Evolutionary conservation across 2,329 filamentous ascomycete genomes (phyloP), one percentile per base, ranked within the genome.

Genomic region (Beauveria brongniartii): DNA sequence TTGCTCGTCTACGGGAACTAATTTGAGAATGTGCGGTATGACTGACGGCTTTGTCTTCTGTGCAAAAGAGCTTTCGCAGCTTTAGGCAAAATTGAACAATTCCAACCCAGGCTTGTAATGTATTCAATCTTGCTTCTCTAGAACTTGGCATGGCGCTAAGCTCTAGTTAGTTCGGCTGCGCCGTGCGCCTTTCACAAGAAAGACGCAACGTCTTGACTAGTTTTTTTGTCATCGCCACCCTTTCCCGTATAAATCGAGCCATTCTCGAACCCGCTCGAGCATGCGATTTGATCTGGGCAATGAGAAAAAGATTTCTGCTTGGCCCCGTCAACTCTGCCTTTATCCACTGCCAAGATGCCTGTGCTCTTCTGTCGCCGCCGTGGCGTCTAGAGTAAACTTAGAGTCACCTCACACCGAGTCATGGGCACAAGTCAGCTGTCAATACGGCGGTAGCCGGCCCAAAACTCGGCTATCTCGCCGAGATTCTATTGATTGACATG

Each of bases 381-480:
- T 44, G 43, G 48, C n/a, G 46, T n/a, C 24, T 59, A 16, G 34
- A 43, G 1, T 7, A 52, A 59, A 52, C 37, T n/a, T 30, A 59
- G 40, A 59, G 46, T 59, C 48, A 28, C 46, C 37, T 50, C 56
- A 59, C 52, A 4, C 24, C 56, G 48, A 59, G 47, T 52, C 47
- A 59, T 44, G 24, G 30, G 12, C 30, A 34, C 30, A 14, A 2
- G 18, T 24, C 24, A 34, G 24, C 40, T 58, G 34, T 20, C 34
- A 9, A 18, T 8, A 14, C 18, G 20, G 56, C 56, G 56, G 37
- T 16, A 53, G 48, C 56, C 56, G 56, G 34, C 7, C 8, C 3
- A 34, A 37, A 18, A 37, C 24, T 59, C 56, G 56, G 56, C 56
- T 59, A 53, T 59, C 56, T 48, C 56, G 55, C 55, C 22, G 51